Percentiles rank a stretch among this genome's conserved stretches.
phyloP scores from a whole-genome alignment of 495 filamentous ascomycete genomes.

The Halenospora varia region DNA sequence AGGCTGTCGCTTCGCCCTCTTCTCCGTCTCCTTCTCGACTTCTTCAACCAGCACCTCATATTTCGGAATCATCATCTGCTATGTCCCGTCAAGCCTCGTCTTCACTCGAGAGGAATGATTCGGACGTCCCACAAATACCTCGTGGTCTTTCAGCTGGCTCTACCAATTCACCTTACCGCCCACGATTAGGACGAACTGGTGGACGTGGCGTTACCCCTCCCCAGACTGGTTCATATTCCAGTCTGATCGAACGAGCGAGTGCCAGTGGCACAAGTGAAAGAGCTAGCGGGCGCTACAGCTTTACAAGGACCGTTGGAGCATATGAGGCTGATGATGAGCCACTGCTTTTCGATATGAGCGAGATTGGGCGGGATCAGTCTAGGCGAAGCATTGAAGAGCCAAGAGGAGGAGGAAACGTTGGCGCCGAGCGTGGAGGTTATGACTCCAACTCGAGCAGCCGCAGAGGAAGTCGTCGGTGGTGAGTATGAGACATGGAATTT shows the following conservation, averaged over 20 bases:
- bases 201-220: constrained; percentile 29
- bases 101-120: constrained; percentile 30
- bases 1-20: constrained; percentile 25
- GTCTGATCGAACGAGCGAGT: constrained; percentile 45
- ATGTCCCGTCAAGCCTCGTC: constrained; percentile 40
- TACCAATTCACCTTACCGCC: constrained; percentile 27
- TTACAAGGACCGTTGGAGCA: constrained; percentile 25
- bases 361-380: constrained; percentile 59
- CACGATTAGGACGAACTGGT: constrained; percentile 28
- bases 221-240: constrained; percentile 34
- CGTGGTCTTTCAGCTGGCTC: constrained; percentile 22
- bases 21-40: constrained; percentile 28
- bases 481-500: constrained; percentile 6
- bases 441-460: constrained; percentile 33
- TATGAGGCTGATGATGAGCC: constrained; percentile 70
- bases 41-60: constrained; percentile 43
- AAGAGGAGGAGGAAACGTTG: constrained; percentile 42
- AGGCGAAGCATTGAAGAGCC: constrained; percentile 73
- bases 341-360: constrained; percentile 83
- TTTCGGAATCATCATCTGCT: constrained; percentile 35
- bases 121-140: constrained; percentile 18
- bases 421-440: constrained; percentile 30
- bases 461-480: constrained; percentile 21
- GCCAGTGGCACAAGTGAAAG: constrained; percentile 49
- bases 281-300: constrained; percentile 38